Evolutionary conservation across 202 grass and related monocot genomes (phyloP).

Genomic region (Cymbopogon flexuosus): DNA sequence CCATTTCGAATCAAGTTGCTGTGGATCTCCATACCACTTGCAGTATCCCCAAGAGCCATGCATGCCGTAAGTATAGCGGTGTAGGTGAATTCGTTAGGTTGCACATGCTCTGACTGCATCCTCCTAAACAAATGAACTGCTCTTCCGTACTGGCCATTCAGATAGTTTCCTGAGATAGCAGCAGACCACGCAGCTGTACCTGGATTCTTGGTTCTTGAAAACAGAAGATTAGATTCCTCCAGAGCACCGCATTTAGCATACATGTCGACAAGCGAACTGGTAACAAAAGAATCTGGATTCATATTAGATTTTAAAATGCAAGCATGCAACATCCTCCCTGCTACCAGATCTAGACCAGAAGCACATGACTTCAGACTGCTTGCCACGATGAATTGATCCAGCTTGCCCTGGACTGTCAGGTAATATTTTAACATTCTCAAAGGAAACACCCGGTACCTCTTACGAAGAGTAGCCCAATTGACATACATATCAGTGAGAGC

Average conservation of each 20-base stretch:
- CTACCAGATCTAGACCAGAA: conserved; percentile 44
- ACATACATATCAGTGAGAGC: conserved; percentile 70
- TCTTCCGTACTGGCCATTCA: conserved; percentile 47
- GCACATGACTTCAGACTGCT: conserved; percentile 57
- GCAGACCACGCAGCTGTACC: conserved; percentile 46
- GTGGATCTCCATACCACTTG: conserved; percentile 45
- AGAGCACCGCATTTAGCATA: conserved; percentile 60
- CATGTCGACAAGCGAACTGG: conserved; percentile 53
- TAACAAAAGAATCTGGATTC: conserved; percentile 53
- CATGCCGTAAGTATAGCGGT: conserved; percentile 47
- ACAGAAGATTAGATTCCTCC: conserved; percentile 44
- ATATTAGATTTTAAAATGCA: conserved; percentile 39
- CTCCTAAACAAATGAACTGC: conserved; percentile 58
- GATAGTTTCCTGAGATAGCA: conserved; percentile 52
- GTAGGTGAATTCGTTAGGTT: conserved; percentile 65
- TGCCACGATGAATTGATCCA: conserved; percentile 56
- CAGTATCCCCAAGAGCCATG: conserved; percentile 39
- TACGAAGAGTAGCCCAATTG: conserved; percentile 17
- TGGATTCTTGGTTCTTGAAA: conserved; percentile 45
- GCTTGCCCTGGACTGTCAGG: conserved; percentile 35
- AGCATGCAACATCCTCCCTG: conserved; percentile 52
- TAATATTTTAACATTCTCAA: conserved; percentile 46
- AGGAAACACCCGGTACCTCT: conserved; percentile 26
- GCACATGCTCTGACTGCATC: conserved; percentile 46
- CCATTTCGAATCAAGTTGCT: conserved; percentile 53